These are phyloP conservation scores for Aristolochia fimbriata DNA, from an alignment of 164 flowering plant genomes.

Conservation along the genomic window DNA sequence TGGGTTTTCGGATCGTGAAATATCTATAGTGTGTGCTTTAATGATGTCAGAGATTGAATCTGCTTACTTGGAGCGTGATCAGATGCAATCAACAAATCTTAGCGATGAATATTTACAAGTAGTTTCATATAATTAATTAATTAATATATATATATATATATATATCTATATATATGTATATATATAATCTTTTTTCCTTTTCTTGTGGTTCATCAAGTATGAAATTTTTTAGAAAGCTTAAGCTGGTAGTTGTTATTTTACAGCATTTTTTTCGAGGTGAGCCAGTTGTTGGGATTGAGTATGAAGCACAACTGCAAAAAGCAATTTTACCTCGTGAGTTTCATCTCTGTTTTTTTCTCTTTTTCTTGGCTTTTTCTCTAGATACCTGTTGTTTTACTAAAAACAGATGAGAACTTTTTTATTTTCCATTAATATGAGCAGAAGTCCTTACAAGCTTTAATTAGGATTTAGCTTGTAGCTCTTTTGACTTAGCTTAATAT, in stretches of 20 bases:
- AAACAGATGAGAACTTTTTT: neutral
- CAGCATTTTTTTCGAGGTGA: conserved; percentile 88
- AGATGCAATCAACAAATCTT: conserved; percentile 75
- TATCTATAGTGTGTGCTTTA: conserved; percentile 62
- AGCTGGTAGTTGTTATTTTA: neutral
- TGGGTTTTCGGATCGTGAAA: conserved; percentile 93
- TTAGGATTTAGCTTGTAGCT: neutral
- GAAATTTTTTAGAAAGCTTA: neutral
- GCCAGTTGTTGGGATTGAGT: conserved; percentile 85
- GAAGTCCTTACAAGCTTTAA: too few relatives aligned
- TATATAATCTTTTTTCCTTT: neutral
- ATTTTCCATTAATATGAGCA: too few relatives aligned
- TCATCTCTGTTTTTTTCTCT: neutral
- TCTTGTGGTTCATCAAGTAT: neutral
- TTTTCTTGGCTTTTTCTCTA: neutral
- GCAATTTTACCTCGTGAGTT: conserved; percentile 81
- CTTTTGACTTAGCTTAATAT: neutral
- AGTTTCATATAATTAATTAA: conserved; percentile 1
- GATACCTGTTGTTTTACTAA: neutral
- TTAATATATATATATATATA: too few relatives aligned
- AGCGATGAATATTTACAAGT: conserved; percentile 90
- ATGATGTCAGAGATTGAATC: conserved; percentile 94
- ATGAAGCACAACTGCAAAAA: conserved; percentile 86
- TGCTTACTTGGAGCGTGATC: conserved; percentile 93
- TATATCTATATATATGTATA: too few relatives aligned